phyloP scores from a whole-genome alignment of 2,329 filamentous ascomycete species.

The Fusarium falciforme region DNA sequence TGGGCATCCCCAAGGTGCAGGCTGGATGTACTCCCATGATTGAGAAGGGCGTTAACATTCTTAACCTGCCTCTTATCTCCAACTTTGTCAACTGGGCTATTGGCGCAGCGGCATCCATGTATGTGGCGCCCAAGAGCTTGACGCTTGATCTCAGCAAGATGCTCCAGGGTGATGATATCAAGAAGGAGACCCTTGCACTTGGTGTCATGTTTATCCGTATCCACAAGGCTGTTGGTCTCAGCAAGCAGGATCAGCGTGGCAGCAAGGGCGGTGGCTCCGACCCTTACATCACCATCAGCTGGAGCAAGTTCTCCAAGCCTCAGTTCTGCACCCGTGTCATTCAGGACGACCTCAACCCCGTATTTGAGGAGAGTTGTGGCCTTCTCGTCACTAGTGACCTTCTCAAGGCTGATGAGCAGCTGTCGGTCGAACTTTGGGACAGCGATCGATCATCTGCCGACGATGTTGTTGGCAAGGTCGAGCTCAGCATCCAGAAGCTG shows the following conservation, averaged over 20 bases:
- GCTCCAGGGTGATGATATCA: slow-evolving; percentile 89
- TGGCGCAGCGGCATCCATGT: slow-evolving; percentile 85
- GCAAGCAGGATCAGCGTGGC: slow-evolving; percentile 89
- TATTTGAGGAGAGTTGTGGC: slow-evolving; percentile 90
- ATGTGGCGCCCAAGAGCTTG: slow-evolving; percentile 95
- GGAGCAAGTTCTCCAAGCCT: slow-evolving; percentile 96
- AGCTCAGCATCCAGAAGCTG: slow-evolving; percentile 93
- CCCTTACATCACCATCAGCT: slow-evolving; percentile 93
- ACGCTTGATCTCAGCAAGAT: slow-evolving; percentile 91
- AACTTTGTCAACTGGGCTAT: slow-evolving; percentile 98
- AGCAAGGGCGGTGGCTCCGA: slow-evolving; percentile 90
- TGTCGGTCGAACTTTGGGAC: slow-evolving; percentile 96
- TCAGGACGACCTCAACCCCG: slow-evolving; percentile 90
- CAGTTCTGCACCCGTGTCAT: slow-evolving; percentile 98
- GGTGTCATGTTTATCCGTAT: slow-evolving; percentile 95
- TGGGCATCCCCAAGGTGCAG: slow-evolving; percentile 90
- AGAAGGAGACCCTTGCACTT: slow-evolving; percentile 87
- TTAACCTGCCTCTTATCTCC: slow-evolving; percentile 92
- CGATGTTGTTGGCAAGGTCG: slow-evolving; percentile 94
- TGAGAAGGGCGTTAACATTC: slow-evolving; percentile 88
- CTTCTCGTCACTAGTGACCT: slow-evolving; percentile 88
- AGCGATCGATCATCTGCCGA: slow-evolving; percentile 92
- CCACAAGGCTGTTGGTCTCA: slow-evolving; percentile 86
- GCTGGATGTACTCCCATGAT: slow-evolving; percentile 94
- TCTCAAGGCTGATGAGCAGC: slow-evolving; percentile 92